phyloP scores from a whole-genome alignment of 2,329 filamentous ascomycete species.

The Neonectria faginata region DNA sequence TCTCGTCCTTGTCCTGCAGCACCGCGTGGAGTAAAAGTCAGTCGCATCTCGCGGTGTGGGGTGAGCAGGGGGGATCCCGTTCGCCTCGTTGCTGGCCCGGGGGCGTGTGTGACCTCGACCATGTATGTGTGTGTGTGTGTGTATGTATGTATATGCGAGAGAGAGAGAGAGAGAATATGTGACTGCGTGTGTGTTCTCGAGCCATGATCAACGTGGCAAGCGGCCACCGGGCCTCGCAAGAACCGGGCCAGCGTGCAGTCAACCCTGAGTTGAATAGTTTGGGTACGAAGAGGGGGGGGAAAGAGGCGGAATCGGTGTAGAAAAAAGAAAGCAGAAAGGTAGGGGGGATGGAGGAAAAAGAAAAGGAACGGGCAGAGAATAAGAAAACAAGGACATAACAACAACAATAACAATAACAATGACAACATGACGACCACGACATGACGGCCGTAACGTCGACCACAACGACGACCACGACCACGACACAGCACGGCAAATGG shows the following conservation, averaged over 20 bases:
- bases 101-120: slow-evolving; percentile 27
- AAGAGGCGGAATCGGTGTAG: background rate
- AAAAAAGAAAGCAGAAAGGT: background rate
- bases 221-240: slow-evolving; percentile 39
- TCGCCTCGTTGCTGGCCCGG: slow-evolving; percentile 35
- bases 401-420: slow-evolving; percentile 8
- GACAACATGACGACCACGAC: background rate
- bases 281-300: slow-evolving; percentile 6
- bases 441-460: too few species aligned
- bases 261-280: slow-evolving; percentile 17
- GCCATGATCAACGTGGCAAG: slow-evolving; percentile 52
- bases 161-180: background rate
- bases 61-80: slow-evolving; percentile 29
- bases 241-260: slow-evolving; percentile 34
- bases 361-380: background rate
- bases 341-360: slow-evolving; percentile 9
- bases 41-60: slow-evolving; percentile 41
- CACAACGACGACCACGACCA: too few species aligned
- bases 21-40: slow-evolving; percentile 34
- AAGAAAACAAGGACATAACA: background rate
- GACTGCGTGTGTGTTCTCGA: slow-evolving; percentile 31
- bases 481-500: background rate
- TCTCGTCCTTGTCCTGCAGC: slow-evolving; percentile 24
- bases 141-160: background rate
- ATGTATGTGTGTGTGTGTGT: background rate